Evolutionary conservation across 192 early-diverging fungal genomes (phyloP).

Genomic region (Coemansia sp.): DNA sequence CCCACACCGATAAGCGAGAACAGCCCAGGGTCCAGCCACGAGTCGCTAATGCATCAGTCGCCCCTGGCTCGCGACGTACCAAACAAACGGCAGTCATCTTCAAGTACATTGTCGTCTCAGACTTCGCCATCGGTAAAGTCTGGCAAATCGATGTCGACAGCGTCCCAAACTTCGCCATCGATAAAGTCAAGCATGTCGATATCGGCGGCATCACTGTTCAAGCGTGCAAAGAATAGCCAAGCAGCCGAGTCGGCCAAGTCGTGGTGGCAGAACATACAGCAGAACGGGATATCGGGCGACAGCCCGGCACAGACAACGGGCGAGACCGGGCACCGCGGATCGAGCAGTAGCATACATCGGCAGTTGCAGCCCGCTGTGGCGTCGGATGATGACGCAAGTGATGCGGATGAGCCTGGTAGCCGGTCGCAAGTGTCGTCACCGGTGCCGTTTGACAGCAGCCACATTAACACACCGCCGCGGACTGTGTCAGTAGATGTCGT

Average conservation of each 20-base stretch:
- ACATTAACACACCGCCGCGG: conserved; percentile 12
- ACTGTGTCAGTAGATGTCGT: conserved; percentile 2
- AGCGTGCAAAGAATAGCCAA: conserved; percentile 49
- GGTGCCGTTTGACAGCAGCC: background rate
- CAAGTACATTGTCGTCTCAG: background rate
- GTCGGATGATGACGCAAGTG: background rate
- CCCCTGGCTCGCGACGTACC: background rate
- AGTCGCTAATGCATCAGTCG: conserved; percentile 5
- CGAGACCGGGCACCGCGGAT: background rate
- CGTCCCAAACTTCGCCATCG: conserved; percentile 6
- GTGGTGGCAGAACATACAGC: conserved; percentile 52
- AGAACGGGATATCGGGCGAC: conserved; percentile 3
- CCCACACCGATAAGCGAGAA: conserved; percentile 17
- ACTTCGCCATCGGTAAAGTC: conserved; percentile 21
- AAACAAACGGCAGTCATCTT: conserved; percentile 2
- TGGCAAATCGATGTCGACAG: conserved; percentile 14
- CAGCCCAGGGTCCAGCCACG: conserved; percentile 19
- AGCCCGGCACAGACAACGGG: too few relatives aligned
- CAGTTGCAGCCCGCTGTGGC: background rate
- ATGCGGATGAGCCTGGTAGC: background rate
- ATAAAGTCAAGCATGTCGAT: conserved; percentile 29
- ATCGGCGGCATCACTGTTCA: conserved; percentile 34
- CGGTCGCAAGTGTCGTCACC: background rate
- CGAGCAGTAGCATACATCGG: background rate
- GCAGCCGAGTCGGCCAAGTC: conserved; percentile 49